Percentiles rank a stretch among this genome's conserved stretches.
Evolutionary conservation across 2,329 filamentous ascomycete species (phyloP).

Genomic region (Colletotrichum eleusines): DNA sequence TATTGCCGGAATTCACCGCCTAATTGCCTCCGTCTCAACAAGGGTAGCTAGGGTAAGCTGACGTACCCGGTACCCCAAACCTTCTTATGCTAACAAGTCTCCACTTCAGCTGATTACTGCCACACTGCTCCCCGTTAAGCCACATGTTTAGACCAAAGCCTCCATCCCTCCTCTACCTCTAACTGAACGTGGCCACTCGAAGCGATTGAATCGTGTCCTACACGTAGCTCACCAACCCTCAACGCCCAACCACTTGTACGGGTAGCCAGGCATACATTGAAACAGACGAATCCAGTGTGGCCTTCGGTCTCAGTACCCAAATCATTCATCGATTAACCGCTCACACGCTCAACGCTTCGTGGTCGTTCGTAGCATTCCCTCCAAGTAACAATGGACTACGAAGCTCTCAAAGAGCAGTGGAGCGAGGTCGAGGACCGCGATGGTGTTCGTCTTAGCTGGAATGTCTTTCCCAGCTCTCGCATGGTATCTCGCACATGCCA

Average conservation of each 20-base stretch:
- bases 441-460: constrained; percentile 97
- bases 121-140: neutral
- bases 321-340: no score
- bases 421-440: constrained; percentile 96
- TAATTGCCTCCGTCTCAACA: no score
- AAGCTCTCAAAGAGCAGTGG: constrained; percentile 95
- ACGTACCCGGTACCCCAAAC: no score
- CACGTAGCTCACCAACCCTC: neutral
- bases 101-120: neutral
- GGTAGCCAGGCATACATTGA: neutral
- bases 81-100: no score
- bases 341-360: neutral
- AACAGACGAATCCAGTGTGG: neutral
- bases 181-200: constrained; percentile 20
- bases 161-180: no score
- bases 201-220: constrained; percentile 8
- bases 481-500: constrained; percentile 73
- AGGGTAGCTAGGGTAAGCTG: no score
- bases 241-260: neutral
- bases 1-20: no score
- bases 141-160: neutral
- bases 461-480: constrained; percentile 96
- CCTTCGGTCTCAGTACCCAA: neutral
- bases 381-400: constrained; percentile 80
- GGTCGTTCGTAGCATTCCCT: neutral